Conservation (phyloP, 345 rosid species). For the Streptanthus diversifolius region DNA sequence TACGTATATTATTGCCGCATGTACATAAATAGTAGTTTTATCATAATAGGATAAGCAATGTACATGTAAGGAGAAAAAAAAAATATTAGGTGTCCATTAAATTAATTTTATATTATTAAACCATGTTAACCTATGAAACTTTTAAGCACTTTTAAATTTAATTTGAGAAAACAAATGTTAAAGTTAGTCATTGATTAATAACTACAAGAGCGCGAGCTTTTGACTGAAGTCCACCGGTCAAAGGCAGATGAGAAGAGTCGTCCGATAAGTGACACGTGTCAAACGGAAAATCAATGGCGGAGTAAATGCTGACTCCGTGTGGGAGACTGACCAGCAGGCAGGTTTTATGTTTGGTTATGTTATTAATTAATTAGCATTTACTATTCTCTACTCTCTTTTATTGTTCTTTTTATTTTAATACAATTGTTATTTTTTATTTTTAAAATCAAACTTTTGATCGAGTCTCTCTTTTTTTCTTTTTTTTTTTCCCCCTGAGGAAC, state of each 20-base stretch:
- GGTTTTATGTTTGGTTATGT: slow-evolving; percentile 31
- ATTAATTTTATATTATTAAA: background rate
- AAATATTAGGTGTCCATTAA: background rate
- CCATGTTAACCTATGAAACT: background rate
- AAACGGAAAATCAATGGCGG: slow-evolving; percentile 5
- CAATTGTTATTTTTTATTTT: background rate
- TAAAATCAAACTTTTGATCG: background rate
- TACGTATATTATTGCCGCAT: slow-evolving; percentile 24
- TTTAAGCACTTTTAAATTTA: background rate
- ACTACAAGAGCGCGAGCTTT: slow-evolving; percentile 25
- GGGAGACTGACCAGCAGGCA: slow-evolving; percentile 78
- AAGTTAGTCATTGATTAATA: slow-evolving; percentile 5
- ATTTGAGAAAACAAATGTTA: background rate
- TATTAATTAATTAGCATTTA: slow-evolving; percentile 4
- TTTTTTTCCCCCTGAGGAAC: background rate
- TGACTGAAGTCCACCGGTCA: slow-evolving; percentile 44
- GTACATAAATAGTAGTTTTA: slow-evolving; percentile 24
- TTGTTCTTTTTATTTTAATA: background rate
- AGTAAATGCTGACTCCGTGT: slow-evolving; percentile 35
- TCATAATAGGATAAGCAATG: background rate
- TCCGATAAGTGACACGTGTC: slow-evolving; percentile 49
- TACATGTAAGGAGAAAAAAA: background rate
- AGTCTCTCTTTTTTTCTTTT: background rate
- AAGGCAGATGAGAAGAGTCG: slow-evolving; percentile 33
- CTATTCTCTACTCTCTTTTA: background rate